Percentiles rank a stretch among this genome's conserved stretches.
phyloP scores from a whole-genome alignment of 208 protist species.

The Acanthamoeba culbertsoni region DNA sequence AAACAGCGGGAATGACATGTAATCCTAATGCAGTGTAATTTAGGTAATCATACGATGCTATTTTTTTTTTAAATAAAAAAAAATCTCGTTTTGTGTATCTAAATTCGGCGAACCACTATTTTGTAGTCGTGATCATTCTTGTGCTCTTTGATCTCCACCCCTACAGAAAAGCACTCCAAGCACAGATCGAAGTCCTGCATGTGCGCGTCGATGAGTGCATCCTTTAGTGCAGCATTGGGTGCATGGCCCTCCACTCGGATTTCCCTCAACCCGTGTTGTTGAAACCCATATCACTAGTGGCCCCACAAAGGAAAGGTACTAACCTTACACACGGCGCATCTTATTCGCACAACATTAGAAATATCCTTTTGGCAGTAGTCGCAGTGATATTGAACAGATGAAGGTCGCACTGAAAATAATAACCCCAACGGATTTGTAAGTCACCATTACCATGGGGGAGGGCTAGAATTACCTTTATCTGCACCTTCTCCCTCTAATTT shows the following conservation, averaged over 20 bases:
- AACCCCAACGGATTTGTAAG: neutral
- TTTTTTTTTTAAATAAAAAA: neutral
- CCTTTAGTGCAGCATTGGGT: too few relatives aligned
- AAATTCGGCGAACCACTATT: neutral
- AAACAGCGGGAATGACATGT: slow-evolving; percentile 74
- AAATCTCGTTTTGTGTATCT: neutral
- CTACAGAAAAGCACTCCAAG: slow-evolving; percentile 78
- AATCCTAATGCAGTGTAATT: slow-evolving; percentile 59
- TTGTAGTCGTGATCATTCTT: slow-evolving; percentile 71
- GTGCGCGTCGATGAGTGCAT: too few relatives aligned
- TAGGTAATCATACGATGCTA: neutral
- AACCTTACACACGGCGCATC: slow-evolving; percentile 58
- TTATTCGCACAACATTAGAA: slow-evolving; percentile 62
- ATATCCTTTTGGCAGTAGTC: slow-evolving; percentile 77
- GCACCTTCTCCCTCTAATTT: slow-evolving; percentile 22
- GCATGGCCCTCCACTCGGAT: too few relatives aligned
- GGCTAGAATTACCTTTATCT: neutral
- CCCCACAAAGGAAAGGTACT: neutral
- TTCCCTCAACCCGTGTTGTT: neutral
- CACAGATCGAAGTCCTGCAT: slow-evolving; percentile 77
- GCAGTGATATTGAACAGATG: slow-evolving; percentile 68
- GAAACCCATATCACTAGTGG: neutral
- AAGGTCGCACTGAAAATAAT: neutral
- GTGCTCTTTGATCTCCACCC: slow-evolving; percentile 74
- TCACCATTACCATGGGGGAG: neutral